These are phyloP conservation scores for Diaporthe longicolla DNA, from an alignment of 2,329 filamentous ascomycete species.

Conservation along the genomic window DNA sequence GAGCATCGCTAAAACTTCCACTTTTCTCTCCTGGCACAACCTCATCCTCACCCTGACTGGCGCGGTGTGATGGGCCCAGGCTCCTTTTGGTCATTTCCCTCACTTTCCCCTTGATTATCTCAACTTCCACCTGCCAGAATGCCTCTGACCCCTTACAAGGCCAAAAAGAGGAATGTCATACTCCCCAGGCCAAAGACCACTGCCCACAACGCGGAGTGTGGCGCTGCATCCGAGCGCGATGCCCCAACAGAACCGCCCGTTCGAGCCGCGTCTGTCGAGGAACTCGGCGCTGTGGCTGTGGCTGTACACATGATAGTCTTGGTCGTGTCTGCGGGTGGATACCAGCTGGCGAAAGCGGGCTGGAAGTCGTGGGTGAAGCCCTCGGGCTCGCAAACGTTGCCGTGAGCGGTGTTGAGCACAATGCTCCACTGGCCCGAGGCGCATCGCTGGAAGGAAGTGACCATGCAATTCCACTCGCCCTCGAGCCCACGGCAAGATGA, in stretches of 20 bases:
- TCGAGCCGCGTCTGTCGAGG: not conserved
- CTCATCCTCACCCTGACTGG: not conserved
- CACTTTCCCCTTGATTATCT: not conserved
- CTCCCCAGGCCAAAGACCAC: not conserved
- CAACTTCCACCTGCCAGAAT: too few species aligned
- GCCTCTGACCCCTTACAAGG: not conserved
- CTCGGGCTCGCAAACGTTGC: slow-evolving; percentile 57
- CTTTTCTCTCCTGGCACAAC: not conserved
- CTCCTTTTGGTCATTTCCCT: not conserved
- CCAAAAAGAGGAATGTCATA: not conserved
- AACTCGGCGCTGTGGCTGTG: not conserved
- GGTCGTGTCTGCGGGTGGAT: not conserved
- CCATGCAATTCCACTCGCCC: slow-evolving; percentile 70
- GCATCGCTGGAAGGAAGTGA: slow-evolving; percentile 64
- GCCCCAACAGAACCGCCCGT: not conserved
- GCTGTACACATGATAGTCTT: slow-evolving; percentile 10
- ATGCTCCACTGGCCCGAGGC: slow-evolving; percentile 62
- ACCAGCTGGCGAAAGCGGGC: slow-evolving; percentile 31
- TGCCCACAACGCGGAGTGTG: not conserved
- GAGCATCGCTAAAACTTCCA: not conserved
- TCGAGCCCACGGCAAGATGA: slow-evolving; percentile 59
- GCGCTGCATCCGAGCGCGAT: not conserved
- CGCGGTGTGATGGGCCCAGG: not conserved
- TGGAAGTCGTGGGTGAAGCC: slow-evolving; percentile 25
- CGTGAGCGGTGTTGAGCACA: slow-evolving; percentile 58